Evolutionary conservation across 1,284 basidiomycete genomes (phyloP).

Genomic region (Tilletia setariae): DNA sequence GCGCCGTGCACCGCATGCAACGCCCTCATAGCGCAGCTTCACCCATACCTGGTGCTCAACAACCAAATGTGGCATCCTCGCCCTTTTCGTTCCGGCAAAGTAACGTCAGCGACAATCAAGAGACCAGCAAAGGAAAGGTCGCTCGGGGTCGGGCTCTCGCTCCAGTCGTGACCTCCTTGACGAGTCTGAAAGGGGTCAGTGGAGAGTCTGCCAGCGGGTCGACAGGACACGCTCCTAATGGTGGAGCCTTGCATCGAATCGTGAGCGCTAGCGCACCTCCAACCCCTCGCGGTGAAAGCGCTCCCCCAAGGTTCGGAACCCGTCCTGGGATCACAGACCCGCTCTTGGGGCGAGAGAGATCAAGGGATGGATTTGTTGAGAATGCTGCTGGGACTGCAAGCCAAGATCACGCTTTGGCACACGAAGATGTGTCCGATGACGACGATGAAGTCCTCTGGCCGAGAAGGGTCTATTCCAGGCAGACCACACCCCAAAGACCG

Average conservation of each 20-base stretch:
- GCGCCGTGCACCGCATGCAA: slow-evolving; percentile 12
- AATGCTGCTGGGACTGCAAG: background rate
- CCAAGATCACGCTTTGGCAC: background rate
- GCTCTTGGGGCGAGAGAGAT: too few relatives aligned
- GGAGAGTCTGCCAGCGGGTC: background rate
- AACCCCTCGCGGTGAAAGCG: slow-evolving; percentile 6
- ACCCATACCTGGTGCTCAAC: too few relatives aligned
- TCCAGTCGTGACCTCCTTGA: too few relatives aligned
- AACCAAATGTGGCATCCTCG: too few relatives aligned
- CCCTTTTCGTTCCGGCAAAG: too few relatives aligned
- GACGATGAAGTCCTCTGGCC: slow-evolving; percentile 11
- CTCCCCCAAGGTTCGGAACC: background rate
- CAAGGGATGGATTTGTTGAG: too few relatives aligned
- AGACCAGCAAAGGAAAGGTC: too few relatives aligned
- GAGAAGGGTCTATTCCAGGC: background rate
- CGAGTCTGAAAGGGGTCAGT: background rate
- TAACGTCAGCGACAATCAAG: too few relatives aligned
- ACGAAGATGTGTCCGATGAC: background rate
- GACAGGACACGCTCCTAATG: background rate
- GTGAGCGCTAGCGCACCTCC: slow-evolving; percentile 12
- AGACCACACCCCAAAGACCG: background rate
- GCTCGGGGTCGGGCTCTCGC: too few relatives aligned
- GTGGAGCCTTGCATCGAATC: background rate
- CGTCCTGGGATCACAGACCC: too few relatives aligned
- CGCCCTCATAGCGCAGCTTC: background rate